Evolutionary conservation across 768 basidiomycete genomes (phyloP), one percentile per base, ranked within the genome.

Genomic region (Podaxis rugospora): DNA sequence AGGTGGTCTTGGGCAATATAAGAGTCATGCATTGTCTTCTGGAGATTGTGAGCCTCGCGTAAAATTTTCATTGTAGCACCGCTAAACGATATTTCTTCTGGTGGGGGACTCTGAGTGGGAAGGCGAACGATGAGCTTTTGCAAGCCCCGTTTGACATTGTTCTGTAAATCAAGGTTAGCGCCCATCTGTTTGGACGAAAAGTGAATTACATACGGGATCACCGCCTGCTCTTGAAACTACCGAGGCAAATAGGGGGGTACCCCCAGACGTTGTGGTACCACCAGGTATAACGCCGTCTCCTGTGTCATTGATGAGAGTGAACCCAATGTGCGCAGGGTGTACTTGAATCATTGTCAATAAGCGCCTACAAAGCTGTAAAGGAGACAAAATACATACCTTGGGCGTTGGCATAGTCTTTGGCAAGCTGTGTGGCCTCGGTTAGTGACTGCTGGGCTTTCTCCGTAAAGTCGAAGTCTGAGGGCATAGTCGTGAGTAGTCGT

Each of bases 1-100:
- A 98, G 74, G 70, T 97, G 95, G 63, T 98, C 94, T 72, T 95
- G 91, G 0, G 95, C 94, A 61, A 98, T 89, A 72, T 92, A 97
- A 1, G 88, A 88, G 71, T 95, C 94, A 69, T 90, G 88, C 88
- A 89, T 90, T 3, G 78, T 88, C 78, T 92, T 93, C 68, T 89
- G 89, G 21, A 90, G 74, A 14, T 76, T 80, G 64, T 90, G 87
- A 0, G 93, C 92, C 61, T 90, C 89, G 9, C 85, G 82, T 28
- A 96, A 72, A 44, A 93, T 81, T 68, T 87, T 85, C 62, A 82
- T 67, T 3, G 81, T 67, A 3, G 83, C 73, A 1, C 82, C 74
- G 32, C 86, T 83, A 54, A 93, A 71, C 1, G 86, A 77, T 4
- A 86, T 78, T 51, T 95, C 93, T 54, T 93, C 89, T 0, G 96